Evolutionary conservation across 192 early-diverging fungal genomes (phyloP), one percentile per base, ranked within the genome.

Genomic region (Pilobolus umbonatus): DNA sequence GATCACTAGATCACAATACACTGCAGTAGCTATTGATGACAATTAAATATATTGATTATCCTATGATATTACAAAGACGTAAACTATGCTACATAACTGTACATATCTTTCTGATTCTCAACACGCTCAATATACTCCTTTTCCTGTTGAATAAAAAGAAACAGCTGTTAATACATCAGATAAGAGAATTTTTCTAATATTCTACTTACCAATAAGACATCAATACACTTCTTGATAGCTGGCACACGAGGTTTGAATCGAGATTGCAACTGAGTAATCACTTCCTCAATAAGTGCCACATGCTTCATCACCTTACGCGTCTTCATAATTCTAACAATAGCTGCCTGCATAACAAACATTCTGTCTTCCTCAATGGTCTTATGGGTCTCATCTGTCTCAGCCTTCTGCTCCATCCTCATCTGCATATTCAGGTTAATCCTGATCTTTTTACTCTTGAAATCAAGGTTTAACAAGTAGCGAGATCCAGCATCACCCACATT

Each of bases 241-340:
- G 80, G 74, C 30, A 96, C 78, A 62, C 86, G 80, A 5, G 97
- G 93, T 66, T 89, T 88, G 79, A 98, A 99, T 24, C 94, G 81
- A 34, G 89, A 78, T 48, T 86, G 74, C 47, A 96, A 83, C 60
- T 96, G 92, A 10, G 80, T 71, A 48, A 98, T 92, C 4, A 93
- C 90, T 57, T 98, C 95, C 32, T 88, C 78, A 39, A 99, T 85
- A 14, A 99, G 81, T 32, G 81, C 75, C 7, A 85, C 76, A 67
- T 96, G 91, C 58, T 88, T 85, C 76, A 98, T 74, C 38, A 79
- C 80, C 74, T 98, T 95, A 31, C 95, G 88, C 1, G 95, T 91
- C 80, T 99, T 99, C 97, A 99, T 99, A 62, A 99, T 94, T 17
- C 97, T 91, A 36, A 99, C 97, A 79, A 99, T 96, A 0, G 97